Conservation (phyloP, 163 green algal genomes). For the Coccomyxa subellipsoidea region DNA sequence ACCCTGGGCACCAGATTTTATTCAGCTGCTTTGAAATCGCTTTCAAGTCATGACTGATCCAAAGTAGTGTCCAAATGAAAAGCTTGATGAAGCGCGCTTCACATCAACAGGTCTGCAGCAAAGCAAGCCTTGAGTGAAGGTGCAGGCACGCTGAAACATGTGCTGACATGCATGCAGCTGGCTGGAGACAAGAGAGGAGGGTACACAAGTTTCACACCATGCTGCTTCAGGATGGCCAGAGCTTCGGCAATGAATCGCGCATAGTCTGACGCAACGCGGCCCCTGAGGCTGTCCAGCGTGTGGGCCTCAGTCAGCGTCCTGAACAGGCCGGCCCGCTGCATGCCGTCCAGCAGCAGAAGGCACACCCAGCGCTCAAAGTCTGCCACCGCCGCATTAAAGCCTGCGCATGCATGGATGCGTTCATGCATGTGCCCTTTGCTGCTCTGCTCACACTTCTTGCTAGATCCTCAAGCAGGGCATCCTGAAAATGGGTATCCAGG, state of each 20-base stretch:
- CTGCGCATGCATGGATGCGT: background rate
- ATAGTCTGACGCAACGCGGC: background rate
- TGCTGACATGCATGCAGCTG: background rate
- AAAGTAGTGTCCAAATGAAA: no score
- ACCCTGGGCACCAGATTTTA: background rate
- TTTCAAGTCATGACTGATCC: no score
- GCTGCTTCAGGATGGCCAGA: slow-evolving; percentile 6
- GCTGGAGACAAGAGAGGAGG: background rate
- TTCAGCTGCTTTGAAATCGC: background rate
- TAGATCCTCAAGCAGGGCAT: no score
- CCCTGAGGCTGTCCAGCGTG: background rate
- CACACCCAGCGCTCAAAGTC: background rate
- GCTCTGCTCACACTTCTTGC: no score
- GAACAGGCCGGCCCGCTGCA: slow-evolving; percentile 12
- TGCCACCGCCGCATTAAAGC: background rate
- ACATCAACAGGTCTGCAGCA: no score
- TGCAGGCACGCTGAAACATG: background rate
- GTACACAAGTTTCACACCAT: background rate
- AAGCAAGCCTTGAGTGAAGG: background rate
- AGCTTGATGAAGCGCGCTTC: no score
- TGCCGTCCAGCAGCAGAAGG: slow-evolving; percentile 8
- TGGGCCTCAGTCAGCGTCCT: background rate
- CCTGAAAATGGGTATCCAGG: no score
- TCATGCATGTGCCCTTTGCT: background rate
- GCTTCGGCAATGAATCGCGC: slow-evolving; percentile 7